Conservation (phyloP, 2,329 filamentous ascomycete genomes). For the Colletotrichum sp. region DNA sequence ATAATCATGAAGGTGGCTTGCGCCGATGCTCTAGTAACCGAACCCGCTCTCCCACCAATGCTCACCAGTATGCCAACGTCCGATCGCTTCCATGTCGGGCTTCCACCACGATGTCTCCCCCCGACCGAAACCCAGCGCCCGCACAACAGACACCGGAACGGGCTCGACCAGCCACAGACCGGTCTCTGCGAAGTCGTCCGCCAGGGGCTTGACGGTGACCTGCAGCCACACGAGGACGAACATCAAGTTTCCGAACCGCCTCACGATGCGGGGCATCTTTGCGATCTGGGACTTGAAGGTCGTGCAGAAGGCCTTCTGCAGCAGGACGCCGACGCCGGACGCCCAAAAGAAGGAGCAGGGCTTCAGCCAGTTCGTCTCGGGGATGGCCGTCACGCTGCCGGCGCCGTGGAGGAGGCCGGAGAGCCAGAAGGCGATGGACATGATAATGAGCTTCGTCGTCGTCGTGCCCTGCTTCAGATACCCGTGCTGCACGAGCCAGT, state of each 20-base stretch:
- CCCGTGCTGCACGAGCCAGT: slow-evolving; percentile 47
- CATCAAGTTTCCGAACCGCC: slow-evolving; percentile 62
- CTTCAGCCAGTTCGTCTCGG: slow-evolving; percentile 52
- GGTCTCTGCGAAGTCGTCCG: slow-evolving; percentile 76
- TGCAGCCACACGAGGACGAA: slow-evolving; percentile 73
- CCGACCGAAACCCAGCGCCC: slow-evolving; percentile 68
- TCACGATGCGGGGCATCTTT: slow-evolving; percentile 47
- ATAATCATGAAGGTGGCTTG: background rate
- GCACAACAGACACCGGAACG: slow-evolving; percentile 75
- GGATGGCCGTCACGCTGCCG: slow-evolving; percentile 72
- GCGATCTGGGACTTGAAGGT: slow-evolving; percentile 37
- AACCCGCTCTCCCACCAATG: slow-evolving; percentile 65
- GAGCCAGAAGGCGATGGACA: slow-evolving; percentile 64
- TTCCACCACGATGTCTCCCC: slow-evolving; percentile 70
- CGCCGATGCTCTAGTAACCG: slow-evolving; percentile 30
- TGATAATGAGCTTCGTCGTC: slow-evolving; percentile 36
- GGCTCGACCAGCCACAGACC: slow-evolving; percentile 85
- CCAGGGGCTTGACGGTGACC: slow-evolving; percentile 67
- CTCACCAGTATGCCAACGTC: slow-evolving; percentile 61
- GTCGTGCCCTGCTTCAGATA: slow-evolving; percentile 40
- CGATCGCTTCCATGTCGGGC: slow-evolving; percentile 61
- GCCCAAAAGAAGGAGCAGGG: slow-evolving; percentile 75
- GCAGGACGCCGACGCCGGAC: slow-evolving; percentile 68
- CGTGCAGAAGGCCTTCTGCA: slow-evolving; percentile 54
- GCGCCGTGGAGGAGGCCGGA: slow-evolving; percentile 74